These are phyloP conservation scores for Phaseolus coccineus DNA, from an alignment of 331 rosid genomes.

Conservation along the genomic window DNA sequence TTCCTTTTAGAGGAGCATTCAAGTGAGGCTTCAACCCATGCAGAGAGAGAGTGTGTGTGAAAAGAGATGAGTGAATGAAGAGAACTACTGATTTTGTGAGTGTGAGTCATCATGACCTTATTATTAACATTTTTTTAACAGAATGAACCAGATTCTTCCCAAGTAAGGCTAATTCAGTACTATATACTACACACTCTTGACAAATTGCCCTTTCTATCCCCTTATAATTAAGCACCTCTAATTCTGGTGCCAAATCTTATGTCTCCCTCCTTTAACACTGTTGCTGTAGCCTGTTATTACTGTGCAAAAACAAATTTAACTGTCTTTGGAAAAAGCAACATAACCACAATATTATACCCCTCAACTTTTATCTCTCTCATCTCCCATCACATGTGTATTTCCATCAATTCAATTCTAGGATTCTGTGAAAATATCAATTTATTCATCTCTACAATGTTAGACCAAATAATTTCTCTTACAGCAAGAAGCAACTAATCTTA, in stretches of 20 bases:
- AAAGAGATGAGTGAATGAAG: constrained; percentile 31
- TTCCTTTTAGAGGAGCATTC: constrained; percentile 71
- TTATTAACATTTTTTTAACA: constrained; percentile 51
- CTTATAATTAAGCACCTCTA: constrained; percentile 16
- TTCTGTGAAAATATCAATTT: neutral
- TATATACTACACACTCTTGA: neutral
- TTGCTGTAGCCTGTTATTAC: neutral
- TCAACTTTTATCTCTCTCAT: neutral
- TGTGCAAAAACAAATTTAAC: constrained; percentile 7
- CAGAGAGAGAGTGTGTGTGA: constrained; percentile 37
- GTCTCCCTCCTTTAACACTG: neutral
- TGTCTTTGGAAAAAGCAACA: neutral
- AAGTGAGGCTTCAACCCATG: constrained; percentile 57
- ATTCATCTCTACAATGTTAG: neutral
- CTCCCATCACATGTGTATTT: neutral
- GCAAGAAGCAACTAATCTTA: no score
- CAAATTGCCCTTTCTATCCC: constrained; percentile 27
- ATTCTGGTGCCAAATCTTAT: neutral
- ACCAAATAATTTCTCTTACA: no score
- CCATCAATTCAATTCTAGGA: neutral
- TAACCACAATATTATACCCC: neutral
- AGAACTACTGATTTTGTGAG: constrained; percentile 41
- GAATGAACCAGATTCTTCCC: constrained; percentile 48
- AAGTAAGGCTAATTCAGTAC: constrained; percentile 45
- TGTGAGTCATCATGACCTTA: constrained; percentile 69